These are phyloP conservation scores for Scheffersomyces segobiensis DNA, from an alignment of 1,139 yeast genomes.

Conservation along the genomic window DNA sequence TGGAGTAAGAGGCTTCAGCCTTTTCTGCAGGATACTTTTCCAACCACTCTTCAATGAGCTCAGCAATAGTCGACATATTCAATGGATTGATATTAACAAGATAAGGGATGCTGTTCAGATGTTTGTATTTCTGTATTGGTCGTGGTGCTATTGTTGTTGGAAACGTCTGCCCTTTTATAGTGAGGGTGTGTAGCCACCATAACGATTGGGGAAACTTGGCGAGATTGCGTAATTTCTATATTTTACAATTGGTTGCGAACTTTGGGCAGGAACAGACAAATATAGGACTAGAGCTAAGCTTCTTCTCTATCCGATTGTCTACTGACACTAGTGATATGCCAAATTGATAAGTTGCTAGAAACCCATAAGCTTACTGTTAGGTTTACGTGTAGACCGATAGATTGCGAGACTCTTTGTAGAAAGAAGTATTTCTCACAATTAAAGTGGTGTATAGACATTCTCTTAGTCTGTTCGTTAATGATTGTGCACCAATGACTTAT, in stretches of 20 bases:
- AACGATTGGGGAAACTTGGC: neutral
- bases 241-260: neutral
- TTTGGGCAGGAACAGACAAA: neutral
- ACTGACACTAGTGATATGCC: neutral
- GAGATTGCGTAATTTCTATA: neutral
- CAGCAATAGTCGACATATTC: neutral
- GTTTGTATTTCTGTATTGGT: neutral
- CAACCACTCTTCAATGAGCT: conserved; percentile 4
- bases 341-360: neutral
- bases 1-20: conserved; percentile 5
- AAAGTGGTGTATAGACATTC: neutral
- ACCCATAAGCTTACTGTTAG: neutral
- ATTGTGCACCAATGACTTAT: neutral
- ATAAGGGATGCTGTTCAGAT: neutral
- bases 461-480: neutral
- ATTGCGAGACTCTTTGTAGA: neutral
- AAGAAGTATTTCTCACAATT: neutral
- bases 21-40: conserved; percentile 5
- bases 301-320: no score
- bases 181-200: neutral
- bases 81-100: neutral
- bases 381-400: neutral
- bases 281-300: neutral
- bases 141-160: neutral
- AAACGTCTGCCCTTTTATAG: neutral